These are phyloP conservation scores for Nicotiana tomentosiformis DNA, from an alignment of 257 asterid species.

Conservation along the genomic window DNA sequence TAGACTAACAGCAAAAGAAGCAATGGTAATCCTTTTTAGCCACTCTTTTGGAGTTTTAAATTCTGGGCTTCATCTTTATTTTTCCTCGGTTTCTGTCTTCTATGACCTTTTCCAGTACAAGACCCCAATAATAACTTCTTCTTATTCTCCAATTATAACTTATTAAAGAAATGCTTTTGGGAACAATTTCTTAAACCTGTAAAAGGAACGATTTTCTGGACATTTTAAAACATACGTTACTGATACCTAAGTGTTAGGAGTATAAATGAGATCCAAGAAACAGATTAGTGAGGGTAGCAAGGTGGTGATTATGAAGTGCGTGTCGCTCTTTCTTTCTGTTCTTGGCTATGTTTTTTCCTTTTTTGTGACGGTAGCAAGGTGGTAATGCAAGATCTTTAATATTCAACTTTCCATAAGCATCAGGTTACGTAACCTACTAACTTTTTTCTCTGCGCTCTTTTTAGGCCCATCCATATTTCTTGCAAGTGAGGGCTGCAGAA, in stretches of 20 bases:
- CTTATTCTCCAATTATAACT: neutral
- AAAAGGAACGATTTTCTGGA: neutral
- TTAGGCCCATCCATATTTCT: slow-evolving; percentile 15
- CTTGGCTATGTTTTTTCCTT: neutral
- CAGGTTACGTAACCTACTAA: neutral
- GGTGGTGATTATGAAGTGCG: neutral
- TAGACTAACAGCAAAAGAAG: slow-evolving; percentile 91
- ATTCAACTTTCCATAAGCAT: neutral
- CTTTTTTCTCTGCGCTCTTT: neutral
- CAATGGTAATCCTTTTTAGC: slow-evolving; percentile 18
- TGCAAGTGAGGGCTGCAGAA: slow-evolving; percentile 16
- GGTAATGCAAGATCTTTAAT: neutral
- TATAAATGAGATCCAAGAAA: neutral
- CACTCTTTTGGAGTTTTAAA: neutral
- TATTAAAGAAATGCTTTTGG: neutral
- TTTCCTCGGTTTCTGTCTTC: neutral
- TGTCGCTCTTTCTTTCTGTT: neutral
- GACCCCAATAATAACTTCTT: neutral
- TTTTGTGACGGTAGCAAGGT: too few species aligned
- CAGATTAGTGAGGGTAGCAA: neutral
- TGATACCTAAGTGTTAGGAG: neutral
- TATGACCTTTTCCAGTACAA: neutral
- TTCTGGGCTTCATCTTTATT: neutral
- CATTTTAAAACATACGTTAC: neutral
- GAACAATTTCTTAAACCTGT: neutral